Percentiles rank a stretch among this genome's conserved stretches.
phyloP scores from a whole-genome alignment of 805 yeast genomes.

The Blastobotrys mokoenaii region DNA sequence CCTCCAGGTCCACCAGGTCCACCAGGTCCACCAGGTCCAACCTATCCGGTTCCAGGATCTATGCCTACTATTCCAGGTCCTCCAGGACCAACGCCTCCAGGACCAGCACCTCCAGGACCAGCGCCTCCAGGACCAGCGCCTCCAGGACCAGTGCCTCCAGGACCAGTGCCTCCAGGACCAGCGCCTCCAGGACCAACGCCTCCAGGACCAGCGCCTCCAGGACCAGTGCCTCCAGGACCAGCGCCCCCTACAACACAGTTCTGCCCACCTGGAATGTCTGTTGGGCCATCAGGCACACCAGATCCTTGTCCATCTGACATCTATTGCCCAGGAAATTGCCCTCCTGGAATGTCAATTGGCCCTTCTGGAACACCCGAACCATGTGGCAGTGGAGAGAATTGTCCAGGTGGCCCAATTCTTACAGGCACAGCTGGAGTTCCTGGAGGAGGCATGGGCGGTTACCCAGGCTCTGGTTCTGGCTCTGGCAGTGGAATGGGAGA shows the following conservation, averaged over 20 bases:
- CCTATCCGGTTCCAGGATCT: background rate
- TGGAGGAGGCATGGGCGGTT: too few relatives aligned
- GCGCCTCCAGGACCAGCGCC: background rate
- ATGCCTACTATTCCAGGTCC: background rate
- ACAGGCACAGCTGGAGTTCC: too few relatives aligned
- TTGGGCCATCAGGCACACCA: conserved; percentile 1
- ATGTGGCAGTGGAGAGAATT: too few relatives aligned
- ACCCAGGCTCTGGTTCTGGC: too few relatives aligned
- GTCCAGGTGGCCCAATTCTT: too few relatives aligned
- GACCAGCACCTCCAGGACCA: background rate
- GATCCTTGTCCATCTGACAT: background rate
- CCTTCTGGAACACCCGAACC: background rate
- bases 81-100: conserved; percentile 4
- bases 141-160: conserved; percentile 3
- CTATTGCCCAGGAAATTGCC: conserved; percentile 2
- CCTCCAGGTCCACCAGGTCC: conserved; percentile 2
- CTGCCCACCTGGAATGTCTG: conserved; percentile 2
- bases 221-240: too few relatives aligned
- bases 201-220: too few relatives aligned
- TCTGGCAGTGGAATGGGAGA: background rate
- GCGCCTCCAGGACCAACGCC: background rate
- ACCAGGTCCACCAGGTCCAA: conserved; percentile 1
- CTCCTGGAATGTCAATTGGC: conserved; percentile 3
- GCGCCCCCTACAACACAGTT: background rate
- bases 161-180: background rate